Evolutionary conservation across 192 early-diverging fungal species (phyloP).

Genomic region (Gryganskiella cystojenkinii): DNA sequence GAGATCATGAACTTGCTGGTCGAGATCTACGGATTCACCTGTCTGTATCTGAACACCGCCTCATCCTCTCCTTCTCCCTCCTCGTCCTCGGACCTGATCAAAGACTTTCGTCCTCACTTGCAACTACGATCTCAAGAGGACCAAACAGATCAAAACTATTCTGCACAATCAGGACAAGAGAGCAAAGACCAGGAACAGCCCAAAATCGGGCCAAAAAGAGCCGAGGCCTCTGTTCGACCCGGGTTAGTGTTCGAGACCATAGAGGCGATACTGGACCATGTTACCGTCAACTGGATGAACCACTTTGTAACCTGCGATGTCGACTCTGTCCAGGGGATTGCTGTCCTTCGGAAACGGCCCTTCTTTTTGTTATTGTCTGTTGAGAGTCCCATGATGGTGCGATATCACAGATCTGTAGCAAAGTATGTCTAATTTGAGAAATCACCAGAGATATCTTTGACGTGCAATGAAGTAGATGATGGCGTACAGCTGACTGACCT

Average conservation of each 20-base stretch:
- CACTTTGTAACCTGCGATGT: constrained; percentile 81
- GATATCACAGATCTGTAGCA: constrained; percentile 68
- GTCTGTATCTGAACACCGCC: constrained; percentile 37
- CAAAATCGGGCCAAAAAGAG: too few species aligned
- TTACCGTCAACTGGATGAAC: constrained; percentile 79
- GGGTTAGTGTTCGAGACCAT: constrained; percentile 59
- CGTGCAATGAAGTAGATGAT: too few species aligned
- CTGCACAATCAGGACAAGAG: too few species aligned
- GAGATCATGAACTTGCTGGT: constrained; percentile 69
- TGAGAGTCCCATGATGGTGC: constrained; percentile 78
- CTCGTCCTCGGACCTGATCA: background rate
- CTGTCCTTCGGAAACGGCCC: constrained; percentile 76
- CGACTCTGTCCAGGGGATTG: constrained; percentile 62
- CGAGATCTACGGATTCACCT: constrained; percentile 59
- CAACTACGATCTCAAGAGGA: background rate
- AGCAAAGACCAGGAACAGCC: too few species aligned
- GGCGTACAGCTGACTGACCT: too few species aligned
- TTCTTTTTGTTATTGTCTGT: constrained; percentile 89
- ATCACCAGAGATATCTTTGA: background rate
- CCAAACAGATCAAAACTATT: too few species aligned
- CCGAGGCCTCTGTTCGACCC: background rate
- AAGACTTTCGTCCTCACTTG: background rate
- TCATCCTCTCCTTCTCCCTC: too few species aligned
- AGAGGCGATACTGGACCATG: constrained; percentile 70
- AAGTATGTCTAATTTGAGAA: constrained; percentile 31